A percentile compares a stretch with the other conserved stretches of the same genome.
These are phyloP conservation scores for Brettanomyces nanus DNA, from an alignment of 805 yeast species.

Conservation along the genomic window DNA sequence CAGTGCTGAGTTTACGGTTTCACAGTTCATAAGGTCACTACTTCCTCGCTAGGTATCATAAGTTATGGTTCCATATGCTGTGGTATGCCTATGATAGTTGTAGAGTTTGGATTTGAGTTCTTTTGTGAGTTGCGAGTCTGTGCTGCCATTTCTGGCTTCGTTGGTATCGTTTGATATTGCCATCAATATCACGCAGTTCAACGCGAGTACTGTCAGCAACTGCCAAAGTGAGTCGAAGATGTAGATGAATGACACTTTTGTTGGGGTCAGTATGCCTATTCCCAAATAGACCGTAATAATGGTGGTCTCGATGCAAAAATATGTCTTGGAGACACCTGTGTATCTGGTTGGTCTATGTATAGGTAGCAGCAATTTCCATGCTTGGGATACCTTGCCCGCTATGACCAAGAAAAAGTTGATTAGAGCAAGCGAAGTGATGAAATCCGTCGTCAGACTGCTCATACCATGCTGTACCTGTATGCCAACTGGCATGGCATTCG, in stretches of 20 bases:
- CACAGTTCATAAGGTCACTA: too few species aligned
- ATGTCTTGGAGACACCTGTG: not conserved
- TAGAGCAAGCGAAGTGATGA: not conserved
- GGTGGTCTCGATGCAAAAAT: not conserved
- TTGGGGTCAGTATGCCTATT: not conserved
- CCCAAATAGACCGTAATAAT: not conserved
- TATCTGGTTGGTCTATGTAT: not conserved
- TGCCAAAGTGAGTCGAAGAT: conserved; percentile 1
- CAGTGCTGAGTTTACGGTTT: too few species aligned
- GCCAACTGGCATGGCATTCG: conserved; percentile 15
- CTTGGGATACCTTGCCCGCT: not conserved
- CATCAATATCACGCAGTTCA: conserved; percentile 4
- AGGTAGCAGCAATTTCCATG: not conserved
- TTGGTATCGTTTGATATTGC: not conserved
- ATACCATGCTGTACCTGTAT: too few species aligned
- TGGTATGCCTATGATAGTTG: too few species aligned
- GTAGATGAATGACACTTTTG: not conserved
- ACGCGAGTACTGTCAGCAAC: not conserved
- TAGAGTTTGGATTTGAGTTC: not conserved
- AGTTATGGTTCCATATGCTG: not conserved
- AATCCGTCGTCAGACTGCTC: too few species aligned
- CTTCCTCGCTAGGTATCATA: too few species aligned
- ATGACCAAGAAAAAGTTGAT: not conserved
- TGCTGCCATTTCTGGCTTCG: not conserved
- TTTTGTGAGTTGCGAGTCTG: not conserved